Evolutionary conservation across 805 yeast genomes (phyloP).

Genomic region (Yamadazyma endophytica): DNA sequence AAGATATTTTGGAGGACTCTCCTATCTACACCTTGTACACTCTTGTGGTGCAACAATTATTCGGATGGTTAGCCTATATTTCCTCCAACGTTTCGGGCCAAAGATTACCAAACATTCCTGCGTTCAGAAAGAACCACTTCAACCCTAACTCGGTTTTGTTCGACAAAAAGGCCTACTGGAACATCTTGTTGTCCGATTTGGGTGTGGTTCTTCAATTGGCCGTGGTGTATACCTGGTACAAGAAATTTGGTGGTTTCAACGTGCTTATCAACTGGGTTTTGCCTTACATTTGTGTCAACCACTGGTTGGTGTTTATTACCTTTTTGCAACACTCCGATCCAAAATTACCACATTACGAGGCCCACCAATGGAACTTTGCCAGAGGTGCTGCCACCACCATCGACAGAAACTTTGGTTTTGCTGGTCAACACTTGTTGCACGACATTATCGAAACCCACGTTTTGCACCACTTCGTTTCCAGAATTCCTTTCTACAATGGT

Average conservation of each 20-base stretch:
- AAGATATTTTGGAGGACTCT: conserved; percentile 67
- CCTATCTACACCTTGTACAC: conserved; percentile 60
- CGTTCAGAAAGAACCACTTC: conserved; percentile 60
- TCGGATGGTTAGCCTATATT: conserved; percentile 73
- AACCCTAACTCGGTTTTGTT: conserved; percentile 71
- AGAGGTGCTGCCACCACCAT: conserved; percentile 90
- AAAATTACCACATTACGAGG: conserved; percentile 73
- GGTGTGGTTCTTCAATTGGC: conserved; percentile 56
- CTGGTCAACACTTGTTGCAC: conserved; percentile 77
- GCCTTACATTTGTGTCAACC: conserved; percentile 79
- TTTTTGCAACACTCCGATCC: conserved; percentile 82
- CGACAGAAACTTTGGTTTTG: conserved; percentile 78
- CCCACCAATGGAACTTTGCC: conserved; percentile 76
- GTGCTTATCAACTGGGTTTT: conserved; percentile 66
- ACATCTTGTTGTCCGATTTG: conserved; percentile 65
- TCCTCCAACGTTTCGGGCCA: conserved; percentile 69
- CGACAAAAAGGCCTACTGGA: conserved; percentile 69
- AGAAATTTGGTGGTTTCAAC: conserved; percentile 59
- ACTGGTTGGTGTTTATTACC: conserved; percentile 87
- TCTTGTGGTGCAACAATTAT: conserved; percentile 64
- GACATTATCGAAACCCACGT: conserved; percentile 91
- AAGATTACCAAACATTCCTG: conserved; percentile 42
- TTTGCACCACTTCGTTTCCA: conserved; percentile 75
- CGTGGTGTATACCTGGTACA: conserved; percentile 56
- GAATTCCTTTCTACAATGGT: conserved; percentile 88